These are phyloP conservation scores for Vitis hybrid DNA, from an alignment of 177 flowering plant genomes.

Conservation along the genomic window DNA sequence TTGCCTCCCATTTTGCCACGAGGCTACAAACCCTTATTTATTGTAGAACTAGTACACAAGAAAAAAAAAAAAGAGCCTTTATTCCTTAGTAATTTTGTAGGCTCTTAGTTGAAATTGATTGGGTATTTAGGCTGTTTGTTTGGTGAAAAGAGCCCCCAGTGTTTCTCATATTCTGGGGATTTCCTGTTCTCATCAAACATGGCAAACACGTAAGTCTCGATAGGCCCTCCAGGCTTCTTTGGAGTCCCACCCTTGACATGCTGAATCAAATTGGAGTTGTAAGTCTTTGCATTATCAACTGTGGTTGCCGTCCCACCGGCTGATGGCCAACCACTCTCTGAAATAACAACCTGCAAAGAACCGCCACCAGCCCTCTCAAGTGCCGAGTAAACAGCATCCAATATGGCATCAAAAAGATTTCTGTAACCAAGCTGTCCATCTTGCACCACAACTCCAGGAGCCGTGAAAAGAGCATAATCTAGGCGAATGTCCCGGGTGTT, in stretches of 20 bases:
- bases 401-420: slow-evolving; percentile 5
- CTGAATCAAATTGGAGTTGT: background rate
- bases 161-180: background rate
- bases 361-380: background rate
- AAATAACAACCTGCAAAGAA: background rate
- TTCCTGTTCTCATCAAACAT: slow-evolving; percentile 6
- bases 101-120: background rate
- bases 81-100: background rate
- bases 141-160: background rate
- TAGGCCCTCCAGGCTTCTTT: slow-evolving; percentile 1
- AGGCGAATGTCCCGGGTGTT: slow-evolving; percentile 4
- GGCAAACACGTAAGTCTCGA: slow-evolving; percentile 5
- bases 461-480: slow-evolving; percentile 16
- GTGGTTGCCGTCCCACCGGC: background rate
- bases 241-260: slow-evolving; percentile 9
- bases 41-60: too few relatives aligned
- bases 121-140: background rate
- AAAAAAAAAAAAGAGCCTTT: background rate
- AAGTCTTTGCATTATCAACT: background rate
- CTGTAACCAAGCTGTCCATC: background rate
- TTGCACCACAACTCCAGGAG: background rate
- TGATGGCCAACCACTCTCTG: slow-evolving; percentile 7
- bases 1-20: too few relatives aligned
- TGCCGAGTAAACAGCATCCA: slow-evolving; percentile 5
- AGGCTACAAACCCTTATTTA: too few relatives aligned